phyloP scores from a whole-genome alignment of 2,329 filamentous ascomycete species.

The Nannizziopsis arthrosporioides region DNA sequence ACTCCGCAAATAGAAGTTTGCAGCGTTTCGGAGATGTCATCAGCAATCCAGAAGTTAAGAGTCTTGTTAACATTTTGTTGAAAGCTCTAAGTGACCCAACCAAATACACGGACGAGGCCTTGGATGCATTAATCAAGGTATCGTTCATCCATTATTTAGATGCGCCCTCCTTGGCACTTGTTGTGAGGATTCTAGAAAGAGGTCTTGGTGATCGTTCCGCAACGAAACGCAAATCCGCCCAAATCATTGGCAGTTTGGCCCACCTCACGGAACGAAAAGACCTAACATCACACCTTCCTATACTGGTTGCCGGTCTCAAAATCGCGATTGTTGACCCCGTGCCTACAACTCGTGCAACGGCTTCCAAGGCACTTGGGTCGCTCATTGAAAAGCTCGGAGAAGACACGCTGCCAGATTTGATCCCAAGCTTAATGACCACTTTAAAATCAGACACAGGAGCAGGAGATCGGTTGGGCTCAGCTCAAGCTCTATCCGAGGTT shows the following conservation, averaged over 20 bases:
- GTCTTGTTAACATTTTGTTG: conserved; percentile 76
- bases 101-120: conserved; percentile 87
- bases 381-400: conserved; percentile 97
- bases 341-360: conserved; percentile 88
- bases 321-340: conserved; percentile 87
- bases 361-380: conserved; percentile 87
- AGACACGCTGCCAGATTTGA: conserved; percentile 90
- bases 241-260: conserved; percentile 94
- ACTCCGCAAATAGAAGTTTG: conserved; percentile 85
- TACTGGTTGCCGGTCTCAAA: conserved; percentile 82
- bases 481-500: conserved; percentile 91
- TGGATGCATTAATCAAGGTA: conserved; percentile 94
- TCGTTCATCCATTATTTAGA: conserved; percentile 98
- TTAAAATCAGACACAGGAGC: conserved; percentile 95
- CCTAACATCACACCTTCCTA: conserved; percentile 76
- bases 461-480: conserved; percentile 88
- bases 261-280: conserved; percentile 96
- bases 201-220: conserved; percentile 81
- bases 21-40: conserved; percentile 98
- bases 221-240: conserved; percentile 90
- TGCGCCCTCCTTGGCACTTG: conserved; percentile 83
- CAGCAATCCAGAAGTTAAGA: conserved; percentile 92
- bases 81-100: conserved; percentile 96
- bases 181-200: conserved; percentile 89
- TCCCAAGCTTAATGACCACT: conserved; percentile 92